Evolutionary conservation across 1,284 basidiomycete species (phyloP), one percentile per base, ranked within the genome.

Genomic region (Irpex rosettiformis): DNA sequence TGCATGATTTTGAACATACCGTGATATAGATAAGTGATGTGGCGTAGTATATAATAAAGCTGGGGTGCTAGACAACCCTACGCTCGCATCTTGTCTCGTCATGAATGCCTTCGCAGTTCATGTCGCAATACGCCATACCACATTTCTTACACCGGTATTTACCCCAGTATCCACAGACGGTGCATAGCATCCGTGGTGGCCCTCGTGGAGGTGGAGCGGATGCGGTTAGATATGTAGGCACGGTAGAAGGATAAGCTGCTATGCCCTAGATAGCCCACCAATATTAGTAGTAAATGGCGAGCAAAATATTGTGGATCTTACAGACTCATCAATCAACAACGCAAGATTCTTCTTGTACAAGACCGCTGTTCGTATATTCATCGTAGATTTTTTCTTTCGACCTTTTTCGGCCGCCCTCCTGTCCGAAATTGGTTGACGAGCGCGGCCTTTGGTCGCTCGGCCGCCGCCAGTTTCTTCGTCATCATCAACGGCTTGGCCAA

Each of bases 321-420:
- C 91, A 56, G 88, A 88, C 74, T 93, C 90, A n/a, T 91, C 88
- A 27, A 92, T 74, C 55, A 92, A 75, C 11, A 83, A 79, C 2
- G 80, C 74, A 11, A 93, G 76, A 61, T 82, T 89, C 72, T 93
- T 93, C 63, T 86, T 84, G 72, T 94, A 93, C 49, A 93, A 73
- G 21, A 93, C 75, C 24, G 91, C 89, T 42, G 84, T 83, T 59
- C 91, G 80, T 53, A 93, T 83, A 65, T 83, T 86, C 83, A 88
- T 88, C 18, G 82, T 88, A n/a, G 88, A 86, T 69, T 90, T 91
- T 74, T 89, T 91, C 77, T 84, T 86, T 67, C 76, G 81, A 53
- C 78, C 77, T 8, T 77, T 75, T 56, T 69, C 66, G 59, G 68
- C 68, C 5, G 67, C 64, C 24, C 84, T 81, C 74, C 88, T 88